Evolutionary conservation across 352 stramenopile genomes (phyloP).

Genomic region (Globisporangium parvum): DNA sequence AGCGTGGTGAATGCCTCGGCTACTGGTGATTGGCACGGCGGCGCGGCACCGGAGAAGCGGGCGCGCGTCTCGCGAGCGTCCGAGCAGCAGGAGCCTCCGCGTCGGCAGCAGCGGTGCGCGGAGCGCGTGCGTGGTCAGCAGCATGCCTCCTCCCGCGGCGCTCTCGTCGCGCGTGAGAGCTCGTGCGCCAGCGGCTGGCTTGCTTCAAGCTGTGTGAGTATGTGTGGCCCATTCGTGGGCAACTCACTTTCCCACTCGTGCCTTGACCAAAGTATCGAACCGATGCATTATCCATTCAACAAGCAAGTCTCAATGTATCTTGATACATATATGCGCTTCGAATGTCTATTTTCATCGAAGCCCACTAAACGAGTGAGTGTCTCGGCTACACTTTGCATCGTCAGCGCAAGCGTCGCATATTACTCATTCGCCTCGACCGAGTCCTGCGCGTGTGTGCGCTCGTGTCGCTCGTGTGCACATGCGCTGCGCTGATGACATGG

Average conservation of each 20-base stretch:
- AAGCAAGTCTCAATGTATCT: too few species aligned
- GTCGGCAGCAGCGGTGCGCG: conserved; percentile 8
- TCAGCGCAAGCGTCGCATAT: neutral
- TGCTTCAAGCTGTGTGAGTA: conserved; percentile 8
- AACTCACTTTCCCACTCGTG: neutral
- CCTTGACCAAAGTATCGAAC: neutral
- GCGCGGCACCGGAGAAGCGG: neutral
- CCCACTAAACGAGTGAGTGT: neutral
- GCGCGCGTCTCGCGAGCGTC: conserved; percentile 1
- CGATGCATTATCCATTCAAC: too few species aligned
- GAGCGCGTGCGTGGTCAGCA: conserved; percentile 19
- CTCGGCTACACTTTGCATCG: too few species aligned
- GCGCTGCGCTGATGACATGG: neutral
- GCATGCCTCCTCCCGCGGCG: conserved; percentile 9
- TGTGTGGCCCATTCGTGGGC: too few species aligned
- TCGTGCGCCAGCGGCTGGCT: neutral
- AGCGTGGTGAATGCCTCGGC: neutral
- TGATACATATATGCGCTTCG: too few species aligned
- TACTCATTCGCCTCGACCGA: neutral
- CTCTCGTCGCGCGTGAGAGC: neutral
- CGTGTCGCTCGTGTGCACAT: too few species aligned
- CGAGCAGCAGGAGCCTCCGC: conserved; percentile 7
- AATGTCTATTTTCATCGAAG: neutral
- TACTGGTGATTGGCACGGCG: neutral
- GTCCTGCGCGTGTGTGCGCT: neutral